Conservation (phyloP, 768 basidiomycete species). For the Termitomyces sp. region DNA sequence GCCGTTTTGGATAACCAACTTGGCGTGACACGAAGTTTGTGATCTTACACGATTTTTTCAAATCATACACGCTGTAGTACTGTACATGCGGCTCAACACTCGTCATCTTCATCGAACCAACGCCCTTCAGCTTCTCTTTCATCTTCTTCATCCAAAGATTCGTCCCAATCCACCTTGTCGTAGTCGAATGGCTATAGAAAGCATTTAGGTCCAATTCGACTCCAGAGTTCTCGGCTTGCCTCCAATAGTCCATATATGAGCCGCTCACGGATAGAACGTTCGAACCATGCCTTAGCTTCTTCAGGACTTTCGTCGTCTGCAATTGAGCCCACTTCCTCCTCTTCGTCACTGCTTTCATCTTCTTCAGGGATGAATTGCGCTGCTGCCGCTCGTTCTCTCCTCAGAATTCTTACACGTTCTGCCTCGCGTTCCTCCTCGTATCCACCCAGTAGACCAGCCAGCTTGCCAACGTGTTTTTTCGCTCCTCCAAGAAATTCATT, state of each 20-base stretch:
- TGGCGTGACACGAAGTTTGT: conserved; percentile 12
- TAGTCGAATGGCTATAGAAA: conserved; percentile 61
- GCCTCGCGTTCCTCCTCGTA: conserved; percentile 81
- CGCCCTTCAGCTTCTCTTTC: conserved; percentile 64
- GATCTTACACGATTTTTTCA: conserved; percentile 1
- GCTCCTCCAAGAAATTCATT: conserved; percentile 57
- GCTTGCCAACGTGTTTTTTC: conserved; percentile 63
- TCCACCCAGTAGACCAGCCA: conserved; percentile 61
- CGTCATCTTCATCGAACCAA: conserved; percentile 75
- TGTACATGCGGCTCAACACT: conserved; percentile 12
- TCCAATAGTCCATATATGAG: conserved; percentile 78
- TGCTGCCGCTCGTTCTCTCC: conserved; percentile 37
- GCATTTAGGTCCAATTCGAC: conserved; percentile 3
- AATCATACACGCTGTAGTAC: not conserved
- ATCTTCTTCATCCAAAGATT: conserved; percentile 57
- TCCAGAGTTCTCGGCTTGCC: conserved; percentile 38
- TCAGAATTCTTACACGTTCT: conserved; percentile 50
- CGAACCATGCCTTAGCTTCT: conserved; percentile 51
- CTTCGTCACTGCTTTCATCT: conserved; percentile 60
- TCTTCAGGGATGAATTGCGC: conserved; percentile 65
- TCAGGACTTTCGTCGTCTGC: conserved; percentile 45
- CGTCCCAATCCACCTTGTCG: conserved; percentile 74
- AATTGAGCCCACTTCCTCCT: conserved; percentile 22
- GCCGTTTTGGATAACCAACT: conserved; percentile 12
- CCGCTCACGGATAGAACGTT: conserved; percentile 59